Conservation (phyloP, 768 basidiomycete genomes). For the Leccinum imitatum region DNA sequence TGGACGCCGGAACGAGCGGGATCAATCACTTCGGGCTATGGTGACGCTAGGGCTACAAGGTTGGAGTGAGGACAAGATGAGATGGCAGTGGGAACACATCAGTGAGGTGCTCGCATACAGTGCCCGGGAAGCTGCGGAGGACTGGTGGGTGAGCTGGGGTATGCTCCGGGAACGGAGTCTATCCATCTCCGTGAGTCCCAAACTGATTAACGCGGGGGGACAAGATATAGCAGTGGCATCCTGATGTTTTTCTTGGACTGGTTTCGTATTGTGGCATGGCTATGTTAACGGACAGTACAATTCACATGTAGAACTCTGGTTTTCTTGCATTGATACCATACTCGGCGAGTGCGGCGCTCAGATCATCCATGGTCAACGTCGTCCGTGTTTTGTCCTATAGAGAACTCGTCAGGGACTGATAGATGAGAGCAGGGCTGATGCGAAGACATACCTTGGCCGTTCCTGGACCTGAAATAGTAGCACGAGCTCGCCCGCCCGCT, state of each 20-base stretch:
- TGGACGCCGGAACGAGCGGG: slow-evolving; percentile 41
- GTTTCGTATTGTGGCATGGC: not conserved
- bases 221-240: not conserved
- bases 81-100: slow-evolving; percentile 50
- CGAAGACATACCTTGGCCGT: slow-evolving; percentile 57
- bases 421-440: not conserved
- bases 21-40: slow-evolving; percentile 33
- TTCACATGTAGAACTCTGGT: slow-evolving; percentile 87
- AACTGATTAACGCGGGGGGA: not conserved
- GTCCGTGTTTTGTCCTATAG: slow-evolving; percentile 86
- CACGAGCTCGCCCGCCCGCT: slow-evolving; percentile 65
- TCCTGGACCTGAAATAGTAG: slow-evolving; percentile 53
- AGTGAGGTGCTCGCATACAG: slow-evolving; percentile 47
- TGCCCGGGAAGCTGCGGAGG: slow-evolving; percentile 53
- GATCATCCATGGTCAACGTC: slow-evolving; percentile 95
- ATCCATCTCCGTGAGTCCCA: not conserved
- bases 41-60: slow-evolving; percentile 19
- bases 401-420: slow-evolving; percentile 2
- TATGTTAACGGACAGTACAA: slow-evolving; percentile 3
- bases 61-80: slow-evolving; percentile 48
- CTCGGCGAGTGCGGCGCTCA: slow-evolving; percentile 89
- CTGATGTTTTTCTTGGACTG: not conserved
- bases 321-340: slow-evolving; percentile 94
- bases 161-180: slow-evolving; percentile 38
- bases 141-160: slow-evolving; percentile 63